These are phyloP conservation scores for Cadophora sp. DNA, from an alignment of 2,329 filamentous ascomycete species.

Conservation along the genomic window DNA sequence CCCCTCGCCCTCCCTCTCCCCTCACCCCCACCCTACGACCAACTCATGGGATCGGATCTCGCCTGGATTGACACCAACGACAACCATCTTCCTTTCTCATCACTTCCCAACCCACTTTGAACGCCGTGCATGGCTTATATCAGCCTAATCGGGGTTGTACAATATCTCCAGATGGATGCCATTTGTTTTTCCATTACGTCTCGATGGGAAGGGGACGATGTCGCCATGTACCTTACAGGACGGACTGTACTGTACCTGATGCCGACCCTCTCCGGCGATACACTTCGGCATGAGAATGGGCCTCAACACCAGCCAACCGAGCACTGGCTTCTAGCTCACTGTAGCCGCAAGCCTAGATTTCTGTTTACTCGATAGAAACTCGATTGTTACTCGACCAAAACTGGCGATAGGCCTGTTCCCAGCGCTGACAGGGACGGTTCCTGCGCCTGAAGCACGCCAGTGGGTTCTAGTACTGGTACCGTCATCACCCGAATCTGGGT, in stretches of 20 bases:
- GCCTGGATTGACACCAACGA: conserved; percentile 1
- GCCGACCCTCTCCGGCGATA: neutral
- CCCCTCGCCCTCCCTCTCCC: neutral
- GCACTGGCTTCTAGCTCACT: neutral
- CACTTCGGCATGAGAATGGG: neutral
- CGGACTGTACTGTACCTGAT: conserved; percentile 4
- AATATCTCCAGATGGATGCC: neutral
- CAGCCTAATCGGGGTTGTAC: conserved; percentile 12
- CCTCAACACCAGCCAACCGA: neutral
- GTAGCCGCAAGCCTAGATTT: conserved; percentile 10
- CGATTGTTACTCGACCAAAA: conserved; percentile 22
- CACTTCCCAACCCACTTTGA: conserved; percentile 15
- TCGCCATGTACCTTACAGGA: conserved; percentile 4
- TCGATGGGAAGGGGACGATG: neutral
- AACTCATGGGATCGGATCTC: neutral
- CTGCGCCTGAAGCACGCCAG: conserved; percentile 11
- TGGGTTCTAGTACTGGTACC: neutral
- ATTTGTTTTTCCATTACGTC: conserved; percentile 16
- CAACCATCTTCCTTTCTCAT: conserved; percentile 6
- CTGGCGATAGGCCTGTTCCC: neutral
- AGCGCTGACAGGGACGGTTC: conserved; percentile 13
- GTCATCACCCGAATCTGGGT: conserved; percentile 13
- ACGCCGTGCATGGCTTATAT: neutral
- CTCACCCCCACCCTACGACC: neutral
- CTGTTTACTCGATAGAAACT: conserved; percentile 38